These are phyloP conservation scores for Castanea sativa DNA, from an alignment of 306 rosid genomes.

Conservation along the genomic window DNA sequence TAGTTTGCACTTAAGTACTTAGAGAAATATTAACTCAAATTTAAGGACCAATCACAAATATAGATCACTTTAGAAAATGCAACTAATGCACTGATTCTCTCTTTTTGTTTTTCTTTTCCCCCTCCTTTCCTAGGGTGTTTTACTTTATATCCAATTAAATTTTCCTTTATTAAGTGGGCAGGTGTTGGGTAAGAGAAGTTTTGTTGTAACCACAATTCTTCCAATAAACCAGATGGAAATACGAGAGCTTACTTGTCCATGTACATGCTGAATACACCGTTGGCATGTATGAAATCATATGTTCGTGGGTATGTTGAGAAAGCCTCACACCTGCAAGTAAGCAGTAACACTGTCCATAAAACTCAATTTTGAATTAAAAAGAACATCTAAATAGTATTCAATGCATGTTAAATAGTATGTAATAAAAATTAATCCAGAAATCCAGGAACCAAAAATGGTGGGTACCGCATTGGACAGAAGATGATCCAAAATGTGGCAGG, in stretches of 20 bases:
- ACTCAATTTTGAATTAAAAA: neutral
- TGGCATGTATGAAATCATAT: conserved; percentile 57
- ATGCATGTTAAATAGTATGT: neutral
- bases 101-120: no score
- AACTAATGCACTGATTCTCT: neutral
- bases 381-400: neutral
- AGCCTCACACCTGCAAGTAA: conserved; percentile 55
- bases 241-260: conserved; percentile 39
- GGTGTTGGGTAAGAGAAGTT: neutral
- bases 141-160: no score
- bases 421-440: neutral
- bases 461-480: no score
- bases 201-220: conserved; percentile 3
- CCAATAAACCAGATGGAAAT: neutral
- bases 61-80: neutral
- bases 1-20: neutral
- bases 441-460: neutral
- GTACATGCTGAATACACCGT: conserved; percentile 44
- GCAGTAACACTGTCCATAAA: neutral
- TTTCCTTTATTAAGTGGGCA: no score
- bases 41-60: neutral
- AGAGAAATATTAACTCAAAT: neutral
- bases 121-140: no score
- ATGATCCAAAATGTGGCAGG: no score
- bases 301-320: conserved; percentile 59